Evolutionary conservation across 352 stramenopile genomes (phyloP).

Genomic region (Globisporangium heterothallicum): DNA sequence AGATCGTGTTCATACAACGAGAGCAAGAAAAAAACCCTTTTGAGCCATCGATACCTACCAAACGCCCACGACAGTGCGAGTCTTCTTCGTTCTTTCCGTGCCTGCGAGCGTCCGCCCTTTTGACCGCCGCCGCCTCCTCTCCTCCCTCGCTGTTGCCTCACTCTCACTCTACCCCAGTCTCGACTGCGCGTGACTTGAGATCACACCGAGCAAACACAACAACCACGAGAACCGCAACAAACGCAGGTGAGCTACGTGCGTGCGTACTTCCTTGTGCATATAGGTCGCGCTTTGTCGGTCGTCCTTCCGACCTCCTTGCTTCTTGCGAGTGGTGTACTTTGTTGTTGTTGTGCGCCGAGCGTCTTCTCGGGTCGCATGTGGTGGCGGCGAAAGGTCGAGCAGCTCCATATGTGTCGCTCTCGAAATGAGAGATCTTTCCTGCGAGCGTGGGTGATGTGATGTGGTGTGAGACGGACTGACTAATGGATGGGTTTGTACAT

Average conservation of each 20-base stretch:
- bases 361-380: background rate
- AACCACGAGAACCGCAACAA: background rate
- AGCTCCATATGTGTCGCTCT: too few species aligned
- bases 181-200: background rate
- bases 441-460: background rate
- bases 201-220: background rate
- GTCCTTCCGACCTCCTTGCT: background rate
- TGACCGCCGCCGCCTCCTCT: background rate
- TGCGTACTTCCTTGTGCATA: background rate
- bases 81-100: background rate
- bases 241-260: background rate
- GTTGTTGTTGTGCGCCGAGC: background rate
- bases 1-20: too few species aligned
- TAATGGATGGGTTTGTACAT: background rate
- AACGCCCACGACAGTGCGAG: background rate
- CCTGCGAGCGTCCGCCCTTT: too few species aligned
- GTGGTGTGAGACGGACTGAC: background rate
- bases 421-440: conserved; percentile 6
- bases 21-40: background rate
- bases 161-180: background rate
- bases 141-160: background rate
- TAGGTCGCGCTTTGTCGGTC: background rate
- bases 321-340: too few species aligned
- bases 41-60: background rate
- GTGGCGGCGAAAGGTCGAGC: background rate